Base-by-base conservation (phyloP, 306 rosid genomes). In the Citrullus mucosospermus region DNA sequence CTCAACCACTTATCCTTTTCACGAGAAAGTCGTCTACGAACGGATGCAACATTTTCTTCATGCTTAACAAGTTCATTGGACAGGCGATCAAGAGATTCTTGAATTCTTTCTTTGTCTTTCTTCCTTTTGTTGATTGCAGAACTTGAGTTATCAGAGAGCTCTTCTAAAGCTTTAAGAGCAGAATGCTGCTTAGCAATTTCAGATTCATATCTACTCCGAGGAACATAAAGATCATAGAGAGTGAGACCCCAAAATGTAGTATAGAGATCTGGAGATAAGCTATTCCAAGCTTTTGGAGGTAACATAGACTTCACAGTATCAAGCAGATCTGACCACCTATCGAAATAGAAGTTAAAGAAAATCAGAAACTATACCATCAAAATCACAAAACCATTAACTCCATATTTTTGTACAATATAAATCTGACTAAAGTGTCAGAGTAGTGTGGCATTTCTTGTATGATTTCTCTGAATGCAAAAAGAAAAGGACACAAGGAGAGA, bases 181-280 rank as follows among this genome's bases (percentile, higher is more conserved):
- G 93, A 88, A 81, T 95, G 97, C 83, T 92, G 90, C 85, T 92
- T 95, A 73, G 90, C 82, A 85, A 92, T 90, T 89, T 95, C 99
- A 6, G 96, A 86, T 79, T 92, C 96, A 22, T 95, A 95, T 68
- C 99, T 89, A 79, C 82, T 92, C 84, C 88, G 91, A 13, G 99
- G 99, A 82, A 95, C 97, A 77, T 92, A 88, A 73, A 95, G 90
- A 83, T 95, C 99, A 78, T 95, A 95, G 50, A 95, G 94, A 2
- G 97, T 95, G 81, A 95, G 99, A 79, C 99, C 99, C 99, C 99
- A 95, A 83, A 95, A 95, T 34, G 99, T 91, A 10, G 96, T 88
- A 84, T 91, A 95, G 32, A 95, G 97, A 86, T 92, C 99, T 79
- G 99, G 97, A 80, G 99, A 95, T 68, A 95, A 88, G 83, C 99